Evolutionary conservation across 768 basidiomycete species (phyloP).

Genomic region (Mycena amicta): DNA sequence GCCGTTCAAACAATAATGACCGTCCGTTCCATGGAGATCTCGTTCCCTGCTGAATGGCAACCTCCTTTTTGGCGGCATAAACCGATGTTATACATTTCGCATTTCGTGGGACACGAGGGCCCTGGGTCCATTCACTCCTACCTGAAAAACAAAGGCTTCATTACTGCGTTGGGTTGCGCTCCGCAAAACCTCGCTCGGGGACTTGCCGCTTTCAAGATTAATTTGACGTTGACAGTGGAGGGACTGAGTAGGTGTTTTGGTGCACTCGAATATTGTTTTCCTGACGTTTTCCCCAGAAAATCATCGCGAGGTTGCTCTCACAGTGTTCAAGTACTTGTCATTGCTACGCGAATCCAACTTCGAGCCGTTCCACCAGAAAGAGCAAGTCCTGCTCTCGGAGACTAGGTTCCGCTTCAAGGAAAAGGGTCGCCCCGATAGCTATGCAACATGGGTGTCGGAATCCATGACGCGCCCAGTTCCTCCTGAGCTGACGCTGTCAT

Average conservation of each 20-base stretch:
- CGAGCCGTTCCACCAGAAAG: constrained; percentile 71
- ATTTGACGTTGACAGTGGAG: constrained; percentile 75
- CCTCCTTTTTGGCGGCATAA: constrained; percentile 75
- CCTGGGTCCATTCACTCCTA: constrained; percentile 90
- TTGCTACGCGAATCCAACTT: constrained; percentile 65
- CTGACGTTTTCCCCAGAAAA: constrained; percentile 52
- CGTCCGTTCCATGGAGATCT: constrained; percentile 80
- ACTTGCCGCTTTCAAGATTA: constrained; percentile 89
- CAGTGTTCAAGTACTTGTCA: constrained; percentile 78
- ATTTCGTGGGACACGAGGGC: constrained; percentile 91
- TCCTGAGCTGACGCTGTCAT: constrained; percentile 72
- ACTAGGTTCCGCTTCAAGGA: constrained; percentile 88
- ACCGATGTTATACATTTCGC: constrained; percentile 73
- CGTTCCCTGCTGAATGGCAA: constrained; percentile 77
- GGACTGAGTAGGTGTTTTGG: constrained; percentile 71
- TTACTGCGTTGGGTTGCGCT: constrained; percentile 71
- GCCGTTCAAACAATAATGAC: constrained; percentile 89
- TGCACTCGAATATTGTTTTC: not conserved
- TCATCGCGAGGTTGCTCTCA: constrained; percentile 68
- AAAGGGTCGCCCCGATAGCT: constrained; percentile 76
- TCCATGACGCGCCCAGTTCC: constrained; percentile 82
- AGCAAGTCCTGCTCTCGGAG: constrained; percentile 68
- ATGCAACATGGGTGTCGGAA: constrained; percentile 76
- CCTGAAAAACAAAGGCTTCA: constrained; percentile 88
- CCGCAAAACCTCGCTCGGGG: constrained; percentile 74